Evolutionary conservation across 768 basidiomycete genomes (phyloP).

Genomic region (Auriscalpium orientale): DNA sequence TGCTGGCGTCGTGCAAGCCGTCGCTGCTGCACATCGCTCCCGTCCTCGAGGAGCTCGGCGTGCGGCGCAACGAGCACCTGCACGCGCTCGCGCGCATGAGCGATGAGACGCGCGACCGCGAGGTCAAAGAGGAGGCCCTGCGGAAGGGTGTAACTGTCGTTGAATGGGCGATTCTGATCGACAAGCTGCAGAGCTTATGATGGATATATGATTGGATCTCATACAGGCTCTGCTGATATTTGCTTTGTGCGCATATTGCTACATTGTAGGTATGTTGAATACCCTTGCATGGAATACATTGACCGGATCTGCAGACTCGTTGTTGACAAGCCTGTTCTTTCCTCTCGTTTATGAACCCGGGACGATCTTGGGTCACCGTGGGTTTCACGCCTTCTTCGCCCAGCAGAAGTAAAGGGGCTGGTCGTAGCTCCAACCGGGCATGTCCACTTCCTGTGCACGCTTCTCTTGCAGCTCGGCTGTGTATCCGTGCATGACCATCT

Average conservation of each 20-base stretch:
- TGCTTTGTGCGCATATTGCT: neutral
- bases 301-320: too few relatives aligned
- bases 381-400: neutral
- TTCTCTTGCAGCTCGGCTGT: conserved; percentile 3
- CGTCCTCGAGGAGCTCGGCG: conserved; percentile 49
- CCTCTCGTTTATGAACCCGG: too few relatives aligned
- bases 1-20: conserved; percentile 58
- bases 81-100: conserved; percentile 52
- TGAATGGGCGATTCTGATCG: conserved; percentile 75
- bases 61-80: conserved; percentile 52
- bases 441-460: neutral
- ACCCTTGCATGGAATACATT: too few relatives aligned
- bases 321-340: neutral
- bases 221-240: neutral
- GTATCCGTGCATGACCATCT: neutral
- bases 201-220: neutral
- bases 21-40: conserved; percentile 58
- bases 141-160: conserved; percentile 60
- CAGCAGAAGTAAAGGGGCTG: neutral
- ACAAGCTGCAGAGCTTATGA: conserved; percentile 42
- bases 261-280: too few relatives aligned
- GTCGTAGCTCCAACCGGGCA: neutral
- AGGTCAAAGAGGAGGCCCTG: conserved; percentile 65
- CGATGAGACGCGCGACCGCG: conserved; percentile 60
- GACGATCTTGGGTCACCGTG: too few relatives aligned